Conservation (phyloP, 306 rosid species). For the Lithocarpus polystachyus region DNA sequence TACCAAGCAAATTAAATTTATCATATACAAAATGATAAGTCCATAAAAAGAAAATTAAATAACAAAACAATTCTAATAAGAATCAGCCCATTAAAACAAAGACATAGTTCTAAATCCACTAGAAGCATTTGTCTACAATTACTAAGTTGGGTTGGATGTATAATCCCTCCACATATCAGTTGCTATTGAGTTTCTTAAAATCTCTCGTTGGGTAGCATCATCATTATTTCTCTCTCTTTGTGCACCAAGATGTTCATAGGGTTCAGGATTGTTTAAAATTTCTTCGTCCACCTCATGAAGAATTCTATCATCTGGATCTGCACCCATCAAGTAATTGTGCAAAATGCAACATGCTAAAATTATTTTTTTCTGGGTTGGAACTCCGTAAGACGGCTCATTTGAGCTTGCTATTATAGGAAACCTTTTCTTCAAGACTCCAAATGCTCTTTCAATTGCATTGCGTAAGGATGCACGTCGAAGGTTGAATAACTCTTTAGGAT, state of each 20-base stretch:
- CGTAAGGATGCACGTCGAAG: neutral
- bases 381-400: neutral
- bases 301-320: neutral
- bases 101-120: too few relatives aligned
- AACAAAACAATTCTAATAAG: too few relatives aligned
- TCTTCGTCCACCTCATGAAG: neutral
- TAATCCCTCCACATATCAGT: neutral
- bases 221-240: neutral
- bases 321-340: neutral
- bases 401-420: neutral
- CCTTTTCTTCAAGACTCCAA: constrained; percentile 10
- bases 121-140: too few relatives aligned
- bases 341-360: constrained; percentile 3
- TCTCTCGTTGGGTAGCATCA: neutral
- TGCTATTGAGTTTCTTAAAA: neutral
- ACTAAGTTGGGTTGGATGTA: too few relatives aligned
- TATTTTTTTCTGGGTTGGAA: neutral
- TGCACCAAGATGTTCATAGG: neutral
- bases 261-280: neutral
- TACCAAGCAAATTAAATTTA: too few relatives aligned
- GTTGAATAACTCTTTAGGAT: neutral
- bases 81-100: too few relatives aligned
- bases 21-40: too few relatives aligned
- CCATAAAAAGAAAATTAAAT: too few relatives aligned
- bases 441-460: constrained; percentile 1